Percentiles rank a stretch among this genome's conserved stretches.
phyloP scores from a whole-genome alignment of 176 grass and related monocot species.

The Cymbopogon citratus region DNA sequence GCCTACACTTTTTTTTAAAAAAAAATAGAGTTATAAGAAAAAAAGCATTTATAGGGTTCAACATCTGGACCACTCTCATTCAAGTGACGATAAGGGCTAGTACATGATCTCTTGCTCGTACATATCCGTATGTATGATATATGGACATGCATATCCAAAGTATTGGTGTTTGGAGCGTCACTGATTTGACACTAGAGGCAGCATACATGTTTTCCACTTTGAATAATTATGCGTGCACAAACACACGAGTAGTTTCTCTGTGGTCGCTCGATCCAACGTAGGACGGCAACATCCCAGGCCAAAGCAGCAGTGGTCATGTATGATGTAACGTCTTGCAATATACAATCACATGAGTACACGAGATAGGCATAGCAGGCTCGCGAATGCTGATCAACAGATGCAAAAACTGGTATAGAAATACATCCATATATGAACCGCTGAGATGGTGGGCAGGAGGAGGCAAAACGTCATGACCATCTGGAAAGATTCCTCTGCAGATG shows the following conservation, averaged over 20 bases:
- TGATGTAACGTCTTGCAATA: conserved; percentile 5
- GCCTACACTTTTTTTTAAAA: neutral
- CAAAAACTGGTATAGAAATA: neutral
- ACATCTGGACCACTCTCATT: neutral
- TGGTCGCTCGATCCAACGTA: neutral
- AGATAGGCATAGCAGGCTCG: neutral
- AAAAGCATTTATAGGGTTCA: neutral
- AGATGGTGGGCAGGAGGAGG: neutral
- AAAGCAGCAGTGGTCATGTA: neutral
- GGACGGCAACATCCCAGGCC: neutral
- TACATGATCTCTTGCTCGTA: neutral
- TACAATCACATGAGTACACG: neutral
- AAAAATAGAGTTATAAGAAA: too few species aligned
- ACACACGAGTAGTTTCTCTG: neutral
- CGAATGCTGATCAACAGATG: neutral
- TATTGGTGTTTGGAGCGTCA: neutral
- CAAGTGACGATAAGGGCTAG: neutral
- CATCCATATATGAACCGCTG: neutral
- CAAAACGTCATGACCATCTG: neutral
- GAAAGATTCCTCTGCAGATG: neutral
- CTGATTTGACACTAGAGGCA: neutral
- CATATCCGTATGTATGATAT: neutral
- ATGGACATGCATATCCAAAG: neutral
- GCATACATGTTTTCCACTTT: neutral
- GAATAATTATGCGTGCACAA: neutral